Evolutionary conservation across 2,329 filamentous ascomycete species (phyloP), one percentile per base, ranked within the genome.

Genomic region (Claviceps maximensis): DNA sequence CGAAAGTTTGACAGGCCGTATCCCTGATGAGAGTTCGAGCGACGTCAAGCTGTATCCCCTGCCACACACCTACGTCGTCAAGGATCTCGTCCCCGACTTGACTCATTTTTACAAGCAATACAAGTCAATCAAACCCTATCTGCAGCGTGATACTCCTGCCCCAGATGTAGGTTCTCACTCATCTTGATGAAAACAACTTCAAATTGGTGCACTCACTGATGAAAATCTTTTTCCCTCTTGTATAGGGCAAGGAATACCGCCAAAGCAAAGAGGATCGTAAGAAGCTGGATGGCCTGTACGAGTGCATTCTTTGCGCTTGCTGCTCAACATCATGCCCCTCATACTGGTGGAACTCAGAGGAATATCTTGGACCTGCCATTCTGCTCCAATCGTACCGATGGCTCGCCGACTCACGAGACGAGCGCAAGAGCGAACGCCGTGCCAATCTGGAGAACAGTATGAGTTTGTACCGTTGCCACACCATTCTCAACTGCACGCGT

Each of bases 31-130:
- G 63, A 82, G 83, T 56, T 72, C 74, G 61, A 78, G 86, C 65
- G 88, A 96, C 63, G 82, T 87, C 65, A 91, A 95, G 76, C 90
- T 98, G 72, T 98, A 98, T 77, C 93, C 93, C 56, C 80, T 98
- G 61, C 93, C 93, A 63, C 93, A 98, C 76, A 96, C 90, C 71
- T 98, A 96, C 74, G 88, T 98, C 62, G 90, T 98, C 74, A 98
- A 97, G 82, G 93, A 98, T 70, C 83, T 98, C 58, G 93, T 98
- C 36, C 91, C 93, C 55, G 93, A 98, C 69, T 77, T 98, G 75
- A 98, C 93, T 58, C 87, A 93, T 67, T 97, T 98, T 77, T 98
- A 98, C 83, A 97, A 97, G 81, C 93, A 98, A 79, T 98, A 98
- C 82, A 95, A 96, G 75, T 96, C 90, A 17, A 96, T 98, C 75